Evolutionary conservation across 2,329 filamentous ascomycete genomes (phyloP).

Genomic region (Alternaria alternata): DNA sequence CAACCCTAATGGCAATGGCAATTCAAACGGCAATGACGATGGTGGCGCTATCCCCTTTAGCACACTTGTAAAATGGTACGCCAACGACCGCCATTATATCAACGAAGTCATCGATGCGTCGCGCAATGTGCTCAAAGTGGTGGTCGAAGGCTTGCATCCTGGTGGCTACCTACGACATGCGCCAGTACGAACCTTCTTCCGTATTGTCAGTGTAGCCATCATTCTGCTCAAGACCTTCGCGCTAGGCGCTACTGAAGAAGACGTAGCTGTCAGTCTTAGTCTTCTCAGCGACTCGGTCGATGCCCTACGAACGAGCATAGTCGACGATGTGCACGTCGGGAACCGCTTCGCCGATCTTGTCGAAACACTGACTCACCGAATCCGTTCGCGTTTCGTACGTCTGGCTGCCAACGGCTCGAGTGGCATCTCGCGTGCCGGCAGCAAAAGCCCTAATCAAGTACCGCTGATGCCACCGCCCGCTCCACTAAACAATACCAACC

Average conservation of each 20-base stretch:
- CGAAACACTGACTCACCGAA: conserved; percentile 77
- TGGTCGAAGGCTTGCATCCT: conserved; percentile 78
- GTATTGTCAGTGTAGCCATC: conserved; percentile 85
- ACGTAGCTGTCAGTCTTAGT: conserved; percentile 77
- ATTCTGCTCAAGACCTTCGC: conserved; percentile 86
- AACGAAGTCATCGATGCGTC: conserved; percentile 78
- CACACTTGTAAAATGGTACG: conserved; percentile 60
- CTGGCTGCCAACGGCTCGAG: conserved; percentile 60
- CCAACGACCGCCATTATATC: conserved; percentile 68
- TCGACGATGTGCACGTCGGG: conserved; percentile 86
- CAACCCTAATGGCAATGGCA: not conserved
- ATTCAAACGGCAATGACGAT: conserved; percentile 35
- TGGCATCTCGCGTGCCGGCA: conserved; percentile 50
- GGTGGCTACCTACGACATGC: conserved; percentile 81
- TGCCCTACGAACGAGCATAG: conserved; percentile 78
- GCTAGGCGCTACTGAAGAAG: conserved; percentile 78
- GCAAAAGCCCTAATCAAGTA: conserved; percentile 37
- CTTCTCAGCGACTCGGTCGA: conserved; percentile 79
- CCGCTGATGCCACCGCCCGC: conserved; percentile 47
- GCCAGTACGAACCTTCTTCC: conserved; percentile 84
- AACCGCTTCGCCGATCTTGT: conserved; percentile 83
- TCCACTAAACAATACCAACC: conserved; percentile 22
- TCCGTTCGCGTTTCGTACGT: conserved; percentile 74
- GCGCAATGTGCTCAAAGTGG: conserved; percentile 76
- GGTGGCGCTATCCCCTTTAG: conserved; percentile 56